Evolutionary conservation across 2,329 filamentous ascomycete species (phyloP).

Genomic region (Teratosphaeria pseudoeucalypti): DNA sequence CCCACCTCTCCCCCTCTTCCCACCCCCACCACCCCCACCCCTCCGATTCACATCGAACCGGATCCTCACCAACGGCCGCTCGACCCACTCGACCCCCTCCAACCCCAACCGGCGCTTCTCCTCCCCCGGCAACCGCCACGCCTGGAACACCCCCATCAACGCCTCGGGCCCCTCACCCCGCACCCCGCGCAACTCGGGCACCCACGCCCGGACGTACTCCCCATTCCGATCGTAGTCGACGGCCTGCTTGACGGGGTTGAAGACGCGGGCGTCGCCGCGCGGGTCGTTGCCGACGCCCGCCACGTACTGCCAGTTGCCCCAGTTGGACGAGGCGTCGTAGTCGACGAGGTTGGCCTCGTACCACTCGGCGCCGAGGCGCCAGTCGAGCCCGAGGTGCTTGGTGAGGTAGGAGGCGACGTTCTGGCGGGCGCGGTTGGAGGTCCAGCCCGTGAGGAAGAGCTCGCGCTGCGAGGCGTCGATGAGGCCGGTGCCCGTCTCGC

Average conservation of each 20-base stretch:
- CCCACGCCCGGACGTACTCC: conserved; percentile 61
- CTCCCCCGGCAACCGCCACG: conserved; percentile 52
- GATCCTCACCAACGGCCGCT: conserved; percentile 55
- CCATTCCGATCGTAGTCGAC: conserved; percentile 65
- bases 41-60: conserved; percentile 48
- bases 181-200: conserved; percentile 54
- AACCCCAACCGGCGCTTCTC: conserved; percentile 50
- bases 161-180: conserved; percentile 24
- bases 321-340: conserved; percentile 67
- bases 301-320: conserved; percentile 72
- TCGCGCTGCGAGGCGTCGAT: conserved; percentile 72
- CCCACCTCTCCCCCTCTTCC: conserved; percentile 10
- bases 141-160: conserved; percentile 55
- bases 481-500: conserved; percentile 63
- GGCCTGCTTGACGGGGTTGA: conserved; percentile 74
- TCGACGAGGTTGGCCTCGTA: conserved; percentile 67
- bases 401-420: conserved; percentile 66
- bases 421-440: conserved; percentile 64
- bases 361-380: conserved; percentile 73
- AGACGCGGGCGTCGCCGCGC: conserved; percentile 58
- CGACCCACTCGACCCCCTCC: conserved; percentile 52
- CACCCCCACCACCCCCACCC: conserved; percentile 24
- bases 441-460: conserved; percentile 65
- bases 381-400: conserved; percentile 66
- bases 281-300: conserved; percentile 73